Evolutionary conservation across 2,329 filamentous ascomycete genomes (phyloP).

Genomic region (Metarhizium album): DNA sequence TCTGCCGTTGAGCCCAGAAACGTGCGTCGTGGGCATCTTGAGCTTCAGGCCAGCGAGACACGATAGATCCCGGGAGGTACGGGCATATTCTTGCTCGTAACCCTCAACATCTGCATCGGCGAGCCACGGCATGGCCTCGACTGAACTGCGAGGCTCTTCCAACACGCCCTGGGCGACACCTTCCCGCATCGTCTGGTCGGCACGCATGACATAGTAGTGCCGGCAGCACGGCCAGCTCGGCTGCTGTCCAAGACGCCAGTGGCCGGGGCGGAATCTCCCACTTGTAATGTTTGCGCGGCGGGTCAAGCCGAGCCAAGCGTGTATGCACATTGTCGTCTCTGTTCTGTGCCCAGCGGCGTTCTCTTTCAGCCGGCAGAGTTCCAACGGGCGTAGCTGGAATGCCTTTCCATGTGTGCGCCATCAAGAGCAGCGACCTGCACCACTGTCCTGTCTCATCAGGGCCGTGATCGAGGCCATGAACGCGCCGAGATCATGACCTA

Average conservation of each 20-base stretch:
- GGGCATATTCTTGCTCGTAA: conserved; percentile 48
- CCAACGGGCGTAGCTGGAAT: background rate
- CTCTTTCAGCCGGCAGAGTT: conserved; percentile 10
- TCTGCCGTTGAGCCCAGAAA: conserved; percentile 53
- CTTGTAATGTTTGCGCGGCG: conserved; percentile 60
- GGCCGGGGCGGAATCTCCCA: conserved; percentile 46
- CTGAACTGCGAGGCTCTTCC: background rate
- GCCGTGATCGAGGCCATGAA: conserved; percentile 49
- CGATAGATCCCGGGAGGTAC: conserved; percentile 27
- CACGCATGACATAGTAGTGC: conserved; percentile 57
- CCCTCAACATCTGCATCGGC: conserved; percentile 44
- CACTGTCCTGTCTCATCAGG: conserved; percentile 52
- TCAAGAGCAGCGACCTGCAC: conserved; percentile 50
- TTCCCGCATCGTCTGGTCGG: conserved; percentile 46
- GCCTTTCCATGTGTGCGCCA: conserved; percentile 29
- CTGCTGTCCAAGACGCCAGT: conserved; percentile 43
- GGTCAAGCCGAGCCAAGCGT: conserved; percentile 40
- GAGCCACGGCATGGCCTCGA: conserved; percentile 45
- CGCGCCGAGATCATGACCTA: conserved; percentile 59
- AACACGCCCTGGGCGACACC: conserved; percentile 27
- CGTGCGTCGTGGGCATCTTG: conserved; percentile 46
- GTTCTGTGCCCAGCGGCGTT: too few relatives aligned
- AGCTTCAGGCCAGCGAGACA: conserved; percentile 28
- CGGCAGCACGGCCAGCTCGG: conserved; percentile 49
- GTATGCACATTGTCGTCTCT: conserved; percentile 17